A percentile compares a stretch with the other conserved stretches of the same genome.
phyloP scores from a whole-genome alignment of 2,329 filamentous ascomycete species.

The Cladosporium cucumerinum region DNA sequence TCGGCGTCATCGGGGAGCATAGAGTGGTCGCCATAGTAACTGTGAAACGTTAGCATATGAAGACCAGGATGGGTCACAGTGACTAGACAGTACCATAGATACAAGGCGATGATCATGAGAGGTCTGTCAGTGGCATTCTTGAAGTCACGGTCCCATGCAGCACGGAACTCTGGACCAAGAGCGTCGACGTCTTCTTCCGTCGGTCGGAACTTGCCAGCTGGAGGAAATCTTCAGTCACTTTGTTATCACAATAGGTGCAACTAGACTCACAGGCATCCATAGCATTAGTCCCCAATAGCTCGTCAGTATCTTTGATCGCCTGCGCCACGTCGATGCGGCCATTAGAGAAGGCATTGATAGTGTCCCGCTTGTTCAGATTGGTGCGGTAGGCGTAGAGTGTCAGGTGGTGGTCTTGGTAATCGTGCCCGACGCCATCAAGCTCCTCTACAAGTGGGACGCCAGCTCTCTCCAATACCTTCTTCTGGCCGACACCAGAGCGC shows the following conservation, averaged over 20 bases:
- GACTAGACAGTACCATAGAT: conserved; percentile 33
- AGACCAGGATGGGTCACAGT: not conserved
- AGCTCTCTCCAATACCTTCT: conserved; percentile 46
- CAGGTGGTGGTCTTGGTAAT: conserved; percentile 58
- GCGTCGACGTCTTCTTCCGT: conserved; percentile 50
- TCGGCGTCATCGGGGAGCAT: conserved; percentile 41
- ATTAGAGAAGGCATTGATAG: conserved; percentile 52
- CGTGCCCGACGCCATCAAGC: conserved; percentile 51
- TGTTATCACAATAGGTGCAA: not conserved
- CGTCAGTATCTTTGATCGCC: conserved; percentile 47
- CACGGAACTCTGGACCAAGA: conserved; percentile 53
- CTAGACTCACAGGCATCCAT: conserved; percentile 46
- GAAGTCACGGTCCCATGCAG: conserved; percentile 57
- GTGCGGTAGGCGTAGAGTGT: conserved; percentile 53
- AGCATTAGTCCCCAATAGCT: conserved; percentile 56
- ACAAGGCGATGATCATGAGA: conserved; percentile 44
- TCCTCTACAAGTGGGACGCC: conserved; percentile 47
- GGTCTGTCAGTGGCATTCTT: conserved; percentile 46
- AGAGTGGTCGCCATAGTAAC: conserved; percentile 34
- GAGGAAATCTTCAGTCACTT: not conserved
- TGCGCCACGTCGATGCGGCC: conserved; percentile 47
- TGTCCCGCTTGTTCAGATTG: conserved; percentile 45
- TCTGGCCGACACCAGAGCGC: conserved; percentile 58
- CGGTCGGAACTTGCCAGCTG: conserved; percentile 53
- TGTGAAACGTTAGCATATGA: not conserved